Base-by-base conservation (phyloP, 768 basidiomycete genomes). In the Suillus occidentalis region DNA sequence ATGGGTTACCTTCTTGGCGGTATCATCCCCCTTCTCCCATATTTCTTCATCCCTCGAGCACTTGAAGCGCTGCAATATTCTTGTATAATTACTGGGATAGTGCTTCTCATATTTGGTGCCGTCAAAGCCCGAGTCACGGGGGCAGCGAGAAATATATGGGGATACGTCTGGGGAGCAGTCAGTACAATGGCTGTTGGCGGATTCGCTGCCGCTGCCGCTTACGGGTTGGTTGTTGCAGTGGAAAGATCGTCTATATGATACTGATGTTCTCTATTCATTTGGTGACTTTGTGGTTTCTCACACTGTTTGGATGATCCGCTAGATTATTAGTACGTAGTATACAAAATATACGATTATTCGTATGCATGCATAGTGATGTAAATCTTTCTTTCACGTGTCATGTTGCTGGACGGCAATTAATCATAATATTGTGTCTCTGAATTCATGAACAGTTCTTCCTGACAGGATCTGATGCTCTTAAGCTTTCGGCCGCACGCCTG, bases 1-100 rank as follows among this genome's bases (percentile, higher is more conserved):
- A 84, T 94, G 72, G 94, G 95, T 14, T 97, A 99, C 80, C 89
- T 96, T 67, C 61, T 97, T 62, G 97, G 97, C 53, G 97, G 97
- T 37, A 82, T 96, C 63, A 92, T 99, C 71, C 97, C 97, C 0
- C 85, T 99, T 42, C 70, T 95, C 12, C 95, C 95, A 12, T 97
- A 97, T 79, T 95, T 99, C 80, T 94, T 95, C 81, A 86, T 95
- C 69, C 76, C 86, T 4, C 76, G 76, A 14, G 95, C 94, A 10
- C 83, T 87, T 42, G 75, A 86, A 31, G 85, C 90, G 50, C 81
- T 94, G 56, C 77, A 92, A 53, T 92, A 87, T 70, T 93, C 92
- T 0, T 90, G 83, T 67, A 73, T 94, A 66, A 76, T 97, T 62
- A 99, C 97, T 6, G 93, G 93, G 4, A 70, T 94, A 63, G 85